Evolutionary conservation across 2,329 filamentous ascomycete species (phyloP).

Genomic region (Xylaria sp.): DNA sequence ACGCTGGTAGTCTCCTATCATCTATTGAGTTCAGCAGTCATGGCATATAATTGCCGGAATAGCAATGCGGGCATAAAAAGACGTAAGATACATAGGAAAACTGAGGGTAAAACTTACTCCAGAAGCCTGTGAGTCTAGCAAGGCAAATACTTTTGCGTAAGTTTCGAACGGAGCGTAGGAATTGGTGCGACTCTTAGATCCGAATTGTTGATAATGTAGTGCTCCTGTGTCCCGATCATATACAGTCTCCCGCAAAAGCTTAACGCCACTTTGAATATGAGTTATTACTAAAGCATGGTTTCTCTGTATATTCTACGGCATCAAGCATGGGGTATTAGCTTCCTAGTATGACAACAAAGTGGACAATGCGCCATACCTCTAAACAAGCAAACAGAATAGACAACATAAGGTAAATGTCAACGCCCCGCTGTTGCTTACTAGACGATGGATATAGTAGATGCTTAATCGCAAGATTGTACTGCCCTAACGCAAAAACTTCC

Average conservation of each 20-base stretch:
- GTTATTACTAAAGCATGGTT: conserved; percentile 12
- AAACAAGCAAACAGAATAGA: conserved; percentile 19
- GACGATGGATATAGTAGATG: neutral
- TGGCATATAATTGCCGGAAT: too few relatives aligned
- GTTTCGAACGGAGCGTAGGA: conserved; percentile 12
- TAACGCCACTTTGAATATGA: conserved; percentile 19
- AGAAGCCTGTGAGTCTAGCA: conserved; percentile 10
- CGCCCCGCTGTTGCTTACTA: neutral
- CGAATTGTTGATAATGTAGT: neutral
- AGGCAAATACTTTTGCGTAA: conserved; percentile 13
- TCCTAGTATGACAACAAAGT: neutral
- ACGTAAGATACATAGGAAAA: neutral
- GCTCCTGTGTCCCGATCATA: conserved; percentile 6
- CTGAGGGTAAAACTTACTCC: neutral
- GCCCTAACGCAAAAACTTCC: neutral
- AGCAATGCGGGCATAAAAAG: neutral
- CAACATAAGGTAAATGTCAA: conserved; percentile 10
- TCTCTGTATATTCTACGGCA: conserved; percentile 7
- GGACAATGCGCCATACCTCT: neutral
- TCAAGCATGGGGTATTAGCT: neutral
- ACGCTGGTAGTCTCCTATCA: conserved; percentile 14
- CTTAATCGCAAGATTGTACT: conserved; percentile 16
- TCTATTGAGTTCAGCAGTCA: neutral
- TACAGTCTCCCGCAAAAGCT: conserved; percentile 8
- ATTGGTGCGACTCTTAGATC: neutral